A percentile compares a stretch with the other conserved stretches of the same genome.
phyloP scores from a whole-genome alignment of 108 stramenopile genomes.

The Cylindrotheca fusiformis region DNA sequence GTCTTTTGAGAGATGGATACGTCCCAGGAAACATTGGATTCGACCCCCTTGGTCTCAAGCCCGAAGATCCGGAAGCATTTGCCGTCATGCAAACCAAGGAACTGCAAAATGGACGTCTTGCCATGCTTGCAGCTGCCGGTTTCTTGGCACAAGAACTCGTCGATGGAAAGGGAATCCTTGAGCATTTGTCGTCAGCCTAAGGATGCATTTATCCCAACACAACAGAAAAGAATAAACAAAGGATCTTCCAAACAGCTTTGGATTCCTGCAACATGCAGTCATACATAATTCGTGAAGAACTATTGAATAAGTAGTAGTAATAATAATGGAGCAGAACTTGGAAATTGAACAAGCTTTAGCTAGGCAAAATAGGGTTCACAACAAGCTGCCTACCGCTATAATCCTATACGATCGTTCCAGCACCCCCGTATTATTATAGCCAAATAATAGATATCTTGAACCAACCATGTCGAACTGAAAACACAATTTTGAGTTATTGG shows the following conservation, averaged over 20 bases:
- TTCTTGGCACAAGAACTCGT: conserved; percentile 82
- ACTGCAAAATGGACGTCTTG: conserved; percentile 81
- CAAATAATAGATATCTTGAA: too few species aligned
- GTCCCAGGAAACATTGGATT: conserved; percentile 74
- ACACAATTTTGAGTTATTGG: too few species aligned
- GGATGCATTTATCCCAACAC: background rate
- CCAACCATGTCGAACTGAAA: too few species aligned
- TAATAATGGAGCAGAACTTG: background rate
- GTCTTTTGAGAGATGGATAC: conserved; percentile 63
- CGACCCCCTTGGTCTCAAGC: conserved; percentile 75
- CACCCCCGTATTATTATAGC: too few species aligned
- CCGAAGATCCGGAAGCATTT: conserved; percentile 53
- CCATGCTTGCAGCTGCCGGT: conserved; percentile 73
- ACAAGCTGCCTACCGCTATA: too few species aligned
- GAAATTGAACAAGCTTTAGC: background rate
- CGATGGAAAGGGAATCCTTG: conserved; percentile 71
- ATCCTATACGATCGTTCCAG: too few species aligned
- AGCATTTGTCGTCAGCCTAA: conserved; percentile 30
- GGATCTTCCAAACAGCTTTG: background rate
- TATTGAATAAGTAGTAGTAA: background rate
- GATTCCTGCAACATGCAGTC: background rate
- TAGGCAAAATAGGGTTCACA: too few species aligned
- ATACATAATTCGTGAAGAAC: too few species aligned
- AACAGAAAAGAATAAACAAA: background rate
- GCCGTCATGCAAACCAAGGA: conserved; percentile 72